Conservation (phyloP, 2,329 filamentous ascomycete genomes). For the Aplosporella prunicola region DNA sequence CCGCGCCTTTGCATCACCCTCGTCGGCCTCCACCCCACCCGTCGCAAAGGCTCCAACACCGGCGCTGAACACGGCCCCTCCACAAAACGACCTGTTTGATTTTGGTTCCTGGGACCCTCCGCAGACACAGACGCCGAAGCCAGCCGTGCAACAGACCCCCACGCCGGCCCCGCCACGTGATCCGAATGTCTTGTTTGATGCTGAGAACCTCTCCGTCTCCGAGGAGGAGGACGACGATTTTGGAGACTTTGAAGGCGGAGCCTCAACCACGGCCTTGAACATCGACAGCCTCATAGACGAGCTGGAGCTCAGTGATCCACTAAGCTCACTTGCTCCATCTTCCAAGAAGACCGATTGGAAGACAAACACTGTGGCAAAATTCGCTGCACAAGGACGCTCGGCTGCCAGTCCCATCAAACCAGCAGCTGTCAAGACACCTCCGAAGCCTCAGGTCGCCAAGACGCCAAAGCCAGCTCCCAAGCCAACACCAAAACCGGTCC, state of each 20-base stretch:
- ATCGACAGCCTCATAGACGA: slow-evolving; percentile 5
- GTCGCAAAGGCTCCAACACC: neutral
- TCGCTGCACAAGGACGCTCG: slow-evolving; percentile 3
- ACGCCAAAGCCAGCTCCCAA: slow-evolving; percentile 15
- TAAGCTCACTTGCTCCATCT: slow-evolving; percentile 6
- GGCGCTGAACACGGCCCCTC: neutral
- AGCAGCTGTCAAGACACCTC: no score
- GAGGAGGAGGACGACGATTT: slow-evolving; percentile 28
- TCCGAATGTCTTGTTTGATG: slow-evolving; percentile 32
- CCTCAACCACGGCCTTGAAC: slow-evolving; percentile 2
- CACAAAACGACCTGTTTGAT: slow-evolving; percentile 7
- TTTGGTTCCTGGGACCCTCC: slow-evolving; percentile 5
- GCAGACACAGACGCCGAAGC: neutral
- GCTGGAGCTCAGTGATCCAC: slow-evolving; percentile 2
- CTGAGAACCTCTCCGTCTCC: slow-evolving; percentile 26
- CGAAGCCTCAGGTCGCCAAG: slow-evolving; percentile 21
- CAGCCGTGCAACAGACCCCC: neutral
- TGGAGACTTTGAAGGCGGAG: slow-evolving; percentile 24
- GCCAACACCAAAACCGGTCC: slow-evolving; percentile 1
- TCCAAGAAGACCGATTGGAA: slow-evolving; percentile 9
- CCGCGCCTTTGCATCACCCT: slow-evolving; percentile 5
- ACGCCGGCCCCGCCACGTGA: slow-evolving; percentile 16
- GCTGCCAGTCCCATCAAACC: no score
- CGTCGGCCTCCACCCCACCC: neutral
- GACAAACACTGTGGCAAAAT: slow-evolving; percentile 6